Evolutionary conservation across 208 protist genomes (phyloP).

Genomic region (Histomonas meleagridis): DNA sequence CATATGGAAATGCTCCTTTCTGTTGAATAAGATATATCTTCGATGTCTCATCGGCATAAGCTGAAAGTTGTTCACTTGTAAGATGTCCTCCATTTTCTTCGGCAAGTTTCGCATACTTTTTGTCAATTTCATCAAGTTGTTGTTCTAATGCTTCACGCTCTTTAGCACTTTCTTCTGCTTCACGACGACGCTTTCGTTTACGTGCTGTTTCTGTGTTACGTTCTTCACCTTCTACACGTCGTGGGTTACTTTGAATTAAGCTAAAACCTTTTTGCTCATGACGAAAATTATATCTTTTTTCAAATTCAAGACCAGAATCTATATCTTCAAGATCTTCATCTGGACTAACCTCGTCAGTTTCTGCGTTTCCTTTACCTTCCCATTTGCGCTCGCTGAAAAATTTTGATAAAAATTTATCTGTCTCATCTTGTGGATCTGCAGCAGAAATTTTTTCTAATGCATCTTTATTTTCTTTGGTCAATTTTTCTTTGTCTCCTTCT

Average conservation of each 20-base stretch:
- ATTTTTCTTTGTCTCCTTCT: not conserved
- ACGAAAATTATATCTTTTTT: not conserved
- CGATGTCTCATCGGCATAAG: not conserved
- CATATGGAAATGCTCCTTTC: not conserved
- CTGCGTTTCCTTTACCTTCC: not conserved
- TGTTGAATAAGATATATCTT: not conserved
- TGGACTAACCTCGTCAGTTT: not conserved
- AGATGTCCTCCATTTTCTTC: not conserved
- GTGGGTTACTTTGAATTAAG: not conserved
- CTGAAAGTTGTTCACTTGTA: not conserved
- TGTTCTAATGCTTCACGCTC: not conserved
- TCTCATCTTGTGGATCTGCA: not conserved
- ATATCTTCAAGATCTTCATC: not conserved
- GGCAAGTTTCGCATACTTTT: not conserved
- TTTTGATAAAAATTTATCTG: not conserved
- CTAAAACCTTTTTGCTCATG: not conserved
- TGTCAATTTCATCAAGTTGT: not conserved
- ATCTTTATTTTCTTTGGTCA: not conserved
- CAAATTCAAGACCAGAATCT: not conserved
- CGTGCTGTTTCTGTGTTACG: not conserved
- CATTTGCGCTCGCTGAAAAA: not conserved
- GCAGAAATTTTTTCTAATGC: not conserved
- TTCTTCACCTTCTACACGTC: not conserved
- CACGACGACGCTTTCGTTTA: not conserved
- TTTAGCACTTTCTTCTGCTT: not conserved